Base-by-base conservation (phyloP, 345 rosid species). In the Salix udensis region DNA sequence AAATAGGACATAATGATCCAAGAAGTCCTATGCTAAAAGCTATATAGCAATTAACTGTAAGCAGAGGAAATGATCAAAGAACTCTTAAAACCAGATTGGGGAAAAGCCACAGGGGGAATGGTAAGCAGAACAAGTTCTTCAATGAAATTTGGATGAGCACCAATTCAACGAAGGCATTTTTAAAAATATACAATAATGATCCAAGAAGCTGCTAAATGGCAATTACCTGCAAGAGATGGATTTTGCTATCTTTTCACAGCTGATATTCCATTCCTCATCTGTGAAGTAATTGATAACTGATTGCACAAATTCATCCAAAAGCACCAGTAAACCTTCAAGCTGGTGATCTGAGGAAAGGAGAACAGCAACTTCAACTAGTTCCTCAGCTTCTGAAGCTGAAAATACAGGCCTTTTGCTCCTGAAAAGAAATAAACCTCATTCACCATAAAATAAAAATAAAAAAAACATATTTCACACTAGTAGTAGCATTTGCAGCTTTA, bases 211-310 rank as follows among this genome's bases (percentile, higher is more conserved):
- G 50, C 30, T 18, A 28, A 40, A 42, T 42, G 31, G 50, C 68
- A 76, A 23, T 58, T 77, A 93, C 99, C 98, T 91, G 80, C 78
- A 74, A 81, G 96, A 89, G 79, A 93, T 79, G 72, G 91, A 84
- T 82, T 76, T 89, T 46, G 92, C 94, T 71, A 91, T 82, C 70
- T 83, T 82, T 71, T 80, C 84, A 84, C 89, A 89, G 78, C 94
- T 87, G 78, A 72, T 81, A 67, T 24, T 82, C 99, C 99, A 96
- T 81, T 93, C 94, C 74, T 82, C 85, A n/a, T 91, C 92, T 68
- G 88, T 86, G 48, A 93, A 91, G 76, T 84, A 89, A 80, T 74
- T 83, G 66, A 89, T 71, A 80, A 85, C 80, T 50, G 91, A 90
- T 60, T 55, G 71, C 83, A 91, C 36, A 74, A 91, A 86, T 60